Base-by-base conservation (phyloP, 1,284 basidiomycete genomes). In the Phylloporus sp. region DNA sequence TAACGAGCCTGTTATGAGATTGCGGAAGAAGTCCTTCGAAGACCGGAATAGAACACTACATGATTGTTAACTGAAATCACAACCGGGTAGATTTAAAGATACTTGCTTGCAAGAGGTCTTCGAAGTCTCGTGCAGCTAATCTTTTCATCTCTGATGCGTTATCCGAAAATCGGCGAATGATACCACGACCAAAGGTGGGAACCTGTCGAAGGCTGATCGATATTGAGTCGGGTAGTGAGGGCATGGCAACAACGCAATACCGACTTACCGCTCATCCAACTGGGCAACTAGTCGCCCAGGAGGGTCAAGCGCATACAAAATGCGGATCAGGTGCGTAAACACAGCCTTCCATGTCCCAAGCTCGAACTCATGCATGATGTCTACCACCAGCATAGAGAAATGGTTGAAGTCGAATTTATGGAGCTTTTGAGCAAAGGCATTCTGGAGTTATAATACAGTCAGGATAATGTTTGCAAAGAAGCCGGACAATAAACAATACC, bases 81-180 rank as follows among this genome's bases (percentile, higher is more conserved):
- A 39, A 7, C 39, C 12, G 39, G 15, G 39, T 12, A 12, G 39
- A 39, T 39, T 39, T 45, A 19, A 45, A 45, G 19, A 23, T 3
- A 43, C 35, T 52, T 60, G 80, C 78, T 77, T 83, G 80, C 0
- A 83, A 66, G 0, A 83, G 39, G 17, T 76, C 72, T 7, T 76
- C 63, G 10, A 68, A 75, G 6, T 75, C 72, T 1, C 65, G 19
- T 0, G 66, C 72, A 0, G 68, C 69, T 0, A 71, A 45, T 0
- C n/a, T 2, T 3, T 76, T 75, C 71, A 77, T 73, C 0, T 23
- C 27, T 7, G 66, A 76, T 0, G 58, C 55, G 55, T 75, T 74
- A 67, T 68, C n/a, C 60, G 52, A 35, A 74, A 75, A 15, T 6
- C 8, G 17, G 2, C 20, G 3, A 6, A 75, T 74, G 0, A 58